Evolutionary conservation across 2,329 filamentous ascomycete genomes (phyloP).

Genomic region (Sporothrix euskadiensis): DNA sequence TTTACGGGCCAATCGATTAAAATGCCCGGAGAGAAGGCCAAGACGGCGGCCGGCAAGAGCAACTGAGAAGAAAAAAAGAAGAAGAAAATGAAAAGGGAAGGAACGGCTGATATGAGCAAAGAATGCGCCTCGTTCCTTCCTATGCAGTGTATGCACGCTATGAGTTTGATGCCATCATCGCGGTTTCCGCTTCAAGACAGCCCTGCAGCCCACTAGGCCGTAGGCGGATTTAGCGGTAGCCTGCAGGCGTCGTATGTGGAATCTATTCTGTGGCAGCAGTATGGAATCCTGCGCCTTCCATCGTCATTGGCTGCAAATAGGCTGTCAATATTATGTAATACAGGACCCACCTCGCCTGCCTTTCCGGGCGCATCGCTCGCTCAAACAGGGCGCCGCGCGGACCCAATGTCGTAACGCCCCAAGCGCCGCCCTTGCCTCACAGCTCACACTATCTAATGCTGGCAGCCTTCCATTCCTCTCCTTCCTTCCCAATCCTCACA

Average conservation of each 20-base stretch:
- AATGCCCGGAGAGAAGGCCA: background rate
- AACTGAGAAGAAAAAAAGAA: background rate
- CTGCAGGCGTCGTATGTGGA: background rate
- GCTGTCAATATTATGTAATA: constrained; percentile 10
- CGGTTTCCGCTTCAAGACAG: background rate
- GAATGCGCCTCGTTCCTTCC: background rate
- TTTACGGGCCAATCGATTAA: background rate
- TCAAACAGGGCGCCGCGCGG: constrained; percentile 14
- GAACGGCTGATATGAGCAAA: background rate
- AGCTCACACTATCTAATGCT: constrained; percentile 2
- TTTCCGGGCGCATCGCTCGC: constrained; percentile 7
- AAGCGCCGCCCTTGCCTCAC: constrained; percentile 16
- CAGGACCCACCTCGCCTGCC: constrained; percentile 5
- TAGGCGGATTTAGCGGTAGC: background rate
- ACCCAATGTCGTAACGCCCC: constrained; percentile 18
- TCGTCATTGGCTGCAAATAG: background rate
- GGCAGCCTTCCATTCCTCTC: constrained; percentile 1
- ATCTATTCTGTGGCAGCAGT: too few species aligned
- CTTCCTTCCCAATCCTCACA: background rate
- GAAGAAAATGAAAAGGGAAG: background rate
- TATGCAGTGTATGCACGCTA: background rate
- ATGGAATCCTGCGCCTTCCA: background rate
- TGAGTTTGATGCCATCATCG: background rate
- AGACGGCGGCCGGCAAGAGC: background rate
- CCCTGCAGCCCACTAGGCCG: background rate